A percentile compares a stretch with the other conserved stretches of the same genome.
Evolutionary conservation across 2,329 filamentous ascomycete genomes (phyloP).

Genomic region (Verticillium longisporum): DNA sequence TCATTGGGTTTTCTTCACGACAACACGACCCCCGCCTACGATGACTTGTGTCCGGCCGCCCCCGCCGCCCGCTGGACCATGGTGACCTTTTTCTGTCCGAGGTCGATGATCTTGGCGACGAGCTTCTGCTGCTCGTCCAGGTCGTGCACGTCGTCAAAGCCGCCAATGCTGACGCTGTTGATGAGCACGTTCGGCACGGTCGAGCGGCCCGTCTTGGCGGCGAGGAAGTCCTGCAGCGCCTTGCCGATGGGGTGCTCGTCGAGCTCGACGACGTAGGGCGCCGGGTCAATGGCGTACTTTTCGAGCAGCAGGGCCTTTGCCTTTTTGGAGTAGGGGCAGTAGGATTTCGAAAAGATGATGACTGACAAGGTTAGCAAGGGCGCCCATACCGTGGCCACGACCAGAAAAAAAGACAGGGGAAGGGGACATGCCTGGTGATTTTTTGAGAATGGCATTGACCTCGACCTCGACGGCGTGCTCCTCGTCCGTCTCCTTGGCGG

Average conservation of each 20-base stretch:
- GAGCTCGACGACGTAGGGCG: slow-evolving; percentile 84
- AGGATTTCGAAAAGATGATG: slow-evolving; percentile 92
- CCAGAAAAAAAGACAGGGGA: no score
- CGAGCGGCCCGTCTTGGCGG: slow-evolving; percentile 65
- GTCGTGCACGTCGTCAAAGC: slow-evolving; percentile 75
- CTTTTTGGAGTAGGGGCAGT: slow-evolving; percentile 78
- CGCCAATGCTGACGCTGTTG: slow-evolving; percentile 82
- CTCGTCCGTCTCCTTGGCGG: slow-evolving; percentile 50
- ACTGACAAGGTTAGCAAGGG: slow-evolving; percentile 42
- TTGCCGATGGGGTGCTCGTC: slow-evolving; percentile 72
- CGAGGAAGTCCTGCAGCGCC: slow-evolving; percentile 65
- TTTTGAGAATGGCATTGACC: slow-evolving; percentile 74
- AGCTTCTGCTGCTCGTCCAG: slow-evolving; percentile 63
- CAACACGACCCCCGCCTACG: background rate
- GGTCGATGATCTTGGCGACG: slow-evolving; percentile 61
- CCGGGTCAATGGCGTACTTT: slow-evolving; percentile 74
- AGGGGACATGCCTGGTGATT: slow-evolving; percentile 76
- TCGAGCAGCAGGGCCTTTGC: slow-evolving; percentile 82
- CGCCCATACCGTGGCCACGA: background rate
- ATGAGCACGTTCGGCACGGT: slow-evolving; percentile 93
- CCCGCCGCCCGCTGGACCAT: slow-evolving; percentile 39
- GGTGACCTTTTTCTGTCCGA: slow-evolving; percentile 62
- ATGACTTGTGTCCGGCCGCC: background rate
- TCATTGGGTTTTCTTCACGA: no score
- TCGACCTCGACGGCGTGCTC: slow-evolving; percentile 62